Percentiles rank a stretch among this genome's conserved stretches.
phyloP scores from a whole-genome alignment of 495 filamentous ascomycete species.

The Xylaria longipes region DNA sequence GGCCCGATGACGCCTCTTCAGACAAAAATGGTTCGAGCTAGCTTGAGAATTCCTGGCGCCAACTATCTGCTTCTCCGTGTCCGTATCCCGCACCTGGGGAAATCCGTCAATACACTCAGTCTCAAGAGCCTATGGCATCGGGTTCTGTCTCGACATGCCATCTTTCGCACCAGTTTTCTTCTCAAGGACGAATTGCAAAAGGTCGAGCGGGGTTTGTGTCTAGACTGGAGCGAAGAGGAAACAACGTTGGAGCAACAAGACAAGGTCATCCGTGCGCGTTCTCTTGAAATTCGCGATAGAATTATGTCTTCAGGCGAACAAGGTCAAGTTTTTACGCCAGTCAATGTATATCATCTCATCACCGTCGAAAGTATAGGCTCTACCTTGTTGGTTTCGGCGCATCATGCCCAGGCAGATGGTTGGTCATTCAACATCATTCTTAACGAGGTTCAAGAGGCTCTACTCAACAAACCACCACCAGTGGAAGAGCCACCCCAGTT shows the following conservation, averaged over 20 bases:
- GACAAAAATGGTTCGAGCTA: neutral
- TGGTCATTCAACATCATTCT: constrained; percentile 23
- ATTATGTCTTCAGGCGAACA: neutral
- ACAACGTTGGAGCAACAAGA: neutral
- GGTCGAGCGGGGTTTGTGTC: neutral
- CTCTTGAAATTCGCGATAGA: neutral
- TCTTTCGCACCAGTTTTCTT: neutral
- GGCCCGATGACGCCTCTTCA: neutral
- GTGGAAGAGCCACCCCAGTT: neutral
- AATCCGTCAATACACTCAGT: neutral
- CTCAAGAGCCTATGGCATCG: neutral
- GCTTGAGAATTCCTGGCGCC: neutral
- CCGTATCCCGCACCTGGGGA: neutral
- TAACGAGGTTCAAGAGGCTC: constrained; percentile 12
- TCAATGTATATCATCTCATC: neutral
- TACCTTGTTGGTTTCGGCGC: constrained; percentile 11
- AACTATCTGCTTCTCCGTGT: neutral
- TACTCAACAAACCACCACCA: neutral
- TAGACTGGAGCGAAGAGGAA: neutral
- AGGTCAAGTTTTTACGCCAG: neutral
- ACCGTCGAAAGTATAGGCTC: neutral
- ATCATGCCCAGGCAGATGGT: constrained; percentile 21
- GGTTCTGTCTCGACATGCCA: neutral
- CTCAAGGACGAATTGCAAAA: neutral
- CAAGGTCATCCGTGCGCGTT: neutral